phyloP scores from a whole-genome alignment of 2,329 filamentous ascomycete species.

The Ophiostoma quercus region DNA sequence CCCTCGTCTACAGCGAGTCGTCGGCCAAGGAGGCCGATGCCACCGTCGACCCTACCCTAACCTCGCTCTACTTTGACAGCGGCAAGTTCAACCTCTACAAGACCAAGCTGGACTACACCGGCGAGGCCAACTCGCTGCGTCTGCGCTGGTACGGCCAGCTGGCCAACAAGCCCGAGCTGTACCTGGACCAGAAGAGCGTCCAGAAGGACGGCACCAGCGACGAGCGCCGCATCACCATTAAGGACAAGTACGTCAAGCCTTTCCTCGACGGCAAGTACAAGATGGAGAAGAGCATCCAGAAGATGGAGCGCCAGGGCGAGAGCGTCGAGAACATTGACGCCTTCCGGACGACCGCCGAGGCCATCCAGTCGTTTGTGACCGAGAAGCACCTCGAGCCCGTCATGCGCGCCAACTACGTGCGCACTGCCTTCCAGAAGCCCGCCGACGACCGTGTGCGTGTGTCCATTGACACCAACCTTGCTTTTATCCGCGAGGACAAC shows the following conservation, averaged over 20 bases:
- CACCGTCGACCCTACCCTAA: conserved; percentile 81
- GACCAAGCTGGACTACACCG: conserved; percentile 71
- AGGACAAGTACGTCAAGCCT: conserved; percentile 85
- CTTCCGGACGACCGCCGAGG: conserved; percentile 66
- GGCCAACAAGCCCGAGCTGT: conserved; percentile 69
- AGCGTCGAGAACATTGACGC: conserved; percentile 60
- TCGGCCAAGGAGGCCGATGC: conserved; percentile 76
- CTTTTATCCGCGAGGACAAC: conserved; percentile 73
- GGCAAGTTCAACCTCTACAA: conserved; percentile 79
- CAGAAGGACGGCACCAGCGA: conserved; percentile 69
- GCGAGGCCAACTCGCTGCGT: conserved; percentile 64
- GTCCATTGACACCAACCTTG: conserved; percentile 86
- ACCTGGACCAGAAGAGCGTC: conserved; percentile 84
- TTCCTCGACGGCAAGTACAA: conserved; percentile 85
- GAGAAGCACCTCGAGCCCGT: conserved; percentile 75
- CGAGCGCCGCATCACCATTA: conserved; percentile 77
- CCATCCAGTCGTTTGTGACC: conserved; percentile 75
- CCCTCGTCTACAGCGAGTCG: conserved; percentile 88
- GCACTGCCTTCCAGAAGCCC: conserved; percentile 94
- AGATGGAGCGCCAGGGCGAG: conserved; percentile 74
- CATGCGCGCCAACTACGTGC: conserved; percentile 84
- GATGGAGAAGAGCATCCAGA: conserved; percentile 84
- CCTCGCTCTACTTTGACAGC: conserved; percentile 94
- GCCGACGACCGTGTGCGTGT: conserved; percentile 85
- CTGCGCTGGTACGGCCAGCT: conserved; percentile 90